Evolutionary conservation across 352 stramenopile genomes (phyloP), one percentile per base, ranked within the genome.

Genomic region (Phytophthora agathidicida): DNA sequence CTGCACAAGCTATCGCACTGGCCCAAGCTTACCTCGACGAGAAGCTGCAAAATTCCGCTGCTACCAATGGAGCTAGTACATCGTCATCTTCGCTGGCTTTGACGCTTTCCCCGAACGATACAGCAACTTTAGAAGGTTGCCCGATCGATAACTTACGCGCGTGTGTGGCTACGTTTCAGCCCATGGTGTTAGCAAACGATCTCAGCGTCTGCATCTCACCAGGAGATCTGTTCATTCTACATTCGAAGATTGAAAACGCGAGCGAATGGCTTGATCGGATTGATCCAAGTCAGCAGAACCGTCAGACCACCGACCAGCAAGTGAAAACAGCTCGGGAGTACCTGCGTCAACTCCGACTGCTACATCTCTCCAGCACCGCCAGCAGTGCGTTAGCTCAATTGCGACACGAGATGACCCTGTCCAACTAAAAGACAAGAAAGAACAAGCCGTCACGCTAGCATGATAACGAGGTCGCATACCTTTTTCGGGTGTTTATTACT

Each of bases 1-100:
- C 51, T n/a, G 35, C 32, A 16, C 47, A 64, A n/a, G 60, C 54
- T 14, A 46, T 75, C 14, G 35, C 60, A 10, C 64, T 74, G 16
- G 61, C 55, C 13, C 61, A 64, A 26, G 46, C 51, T 13, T 41
- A 41, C 3, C 30, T 77, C 9, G 27, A 22, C 6, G 39, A 63
- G 16, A 7, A 38, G 10, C 14, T 39, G 7, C 24, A 36, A 3
- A 37, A 36, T 36, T 14, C 27, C 2, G 24, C 37, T 20, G 46
- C n/a, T 7, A 13, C 35, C 8, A 31, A 50, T 33, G 24, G 5
- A 41, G 26, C 48, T 5, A 32, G 26, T 8, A 6, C 41, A 6
- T 16, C 36, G 17, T 14, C 31, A 23, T 19, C 30, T 23, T 48
- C 16, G 3, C 20, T 46, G 20, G 23, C 24, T 32, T 36, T 47